These are phyloP conservation scores for Arthonia radiata DNA, from an alignment of 495 filamentous ascomycete species.

Conservation along the genomic window DNA sequence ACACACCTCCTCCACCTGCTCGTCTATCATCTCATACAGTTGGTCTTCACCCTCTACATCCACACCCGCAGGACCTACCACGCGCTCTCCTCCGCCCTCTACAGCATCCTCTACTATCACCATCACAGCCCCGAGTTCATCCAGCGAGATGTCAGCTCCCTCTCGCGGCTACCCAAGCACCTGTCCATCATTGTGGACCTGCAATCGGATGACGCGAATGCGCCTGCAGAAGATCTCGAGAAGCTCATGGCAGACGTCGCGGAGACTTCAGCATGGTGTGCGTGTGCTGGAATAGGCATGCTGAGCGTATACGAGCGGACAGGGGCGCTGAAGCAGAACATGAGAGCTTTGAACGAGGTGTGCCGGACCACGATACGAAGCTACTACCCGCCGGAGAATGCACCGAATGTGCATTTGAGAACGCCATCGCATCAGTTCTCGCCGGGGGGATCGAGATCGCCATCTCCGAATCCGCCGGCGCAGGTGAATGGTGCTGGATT, in stretches of 20 bases:
- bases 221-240: constrained; percentile 30
- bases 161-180: constrained; percentile 53
- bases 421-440: too few species aligned
- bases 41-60: constrained; percentile 66
- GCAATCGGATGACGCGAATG: constrained; percentile 39
- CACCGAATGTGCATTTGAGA: too few species aligned
- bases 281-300: constrained; percentile 58
- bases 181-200: constrained; percentile 58
- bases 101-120: constrained; percentile 71
- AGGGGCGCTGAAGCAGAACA: too few species aligned
- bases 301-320: constrained; percentile 80
- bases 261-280: constrained; percentile 78
- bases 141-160: constrained; percentile 52
- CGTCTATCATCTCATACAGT: constrained; percentile 47
- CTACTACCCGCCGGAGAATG: too few species aligned
- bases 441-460: too few species aligned
- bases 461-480: too few species aligned
- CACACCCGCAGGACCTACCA: constrained; percentile 58
- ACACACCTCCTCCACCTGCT: constrained; percentile 38
- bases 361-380: too few species aligned
- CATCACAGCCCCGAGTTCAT: constrained; percentile 85
- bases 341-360: too few species aligned
- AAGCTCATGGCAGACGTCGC: constrained; percentile 62
- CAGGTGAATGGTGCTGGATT: too few species aligned
- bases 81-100: constrained; percentile 42